Evolutionary conservation across 305 asterid genomes (phyloP).

Genomic region (Ruellia speciosa): DNA sequence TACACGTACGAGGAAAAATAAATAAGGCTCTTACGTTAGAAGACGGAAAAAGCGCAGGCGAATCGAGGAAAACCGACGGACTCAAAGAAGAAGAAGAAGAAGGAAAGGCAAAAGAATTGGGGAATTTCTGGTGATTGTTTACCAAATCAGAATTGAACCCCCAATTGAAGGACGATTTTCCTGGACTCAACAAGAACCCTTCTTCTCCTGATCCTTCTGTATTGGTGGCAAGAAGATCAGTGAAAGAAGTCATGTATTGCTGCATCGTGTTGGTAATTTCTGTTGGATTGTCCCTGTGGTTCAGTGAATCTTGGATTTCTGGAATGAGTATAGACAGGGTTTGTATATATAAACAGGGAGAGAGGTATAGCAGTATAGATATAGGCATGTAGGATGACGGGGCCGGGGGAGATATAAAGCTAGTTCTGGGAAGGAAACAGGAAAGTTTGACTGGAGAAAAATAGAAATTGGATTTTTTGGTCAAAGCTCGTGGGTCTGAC

Average conservation of each 20-base stretch:
- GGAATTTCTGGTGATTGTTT: constrained; percentile 21
- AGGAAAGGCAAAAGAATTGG: constrained; percentile 57
- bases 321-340: neutral
- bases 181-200: constrained; percentile 13
- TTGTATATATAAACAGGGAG: too few relatives aligned
- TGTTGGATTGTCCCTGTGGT: too few relatives aligned
- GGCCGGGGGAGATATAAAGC: neutral
- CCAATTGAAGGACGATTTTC: constrained; percentile 29
- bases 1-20: neutral
- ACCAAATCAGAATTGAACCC: constrained; percentile 16
- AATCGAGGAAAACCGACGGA: constrained; percentile 60
- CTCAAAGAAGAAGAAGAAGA: constrained; percentile 53
- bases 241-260: constrained; percentile 32
- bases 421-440: neutral
- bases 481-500: constrained; percentile 88
- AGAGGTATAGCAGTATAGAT: too few relatives aligned
- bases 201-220: constrained; percentile 11
- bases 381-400: too few relatives aligned
- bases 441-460: constrained; percentile 49
- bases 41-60: constrained; percentile 52
- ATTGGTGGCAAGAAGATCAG: constrained; percentile 33
- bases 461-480: constrained; percentile 20
- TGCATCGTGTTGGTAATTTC: too few relatives aligned
- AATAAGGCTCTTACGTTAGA: constrained; percentile 48
- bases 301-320: neutral